Evolutionary conservation across 2,329 filamentous ascomycete genomes (phyloP), one percentile per base, ranked within the genome.

Genomic region (Sclerotinia sclerotiorum): DNA sequence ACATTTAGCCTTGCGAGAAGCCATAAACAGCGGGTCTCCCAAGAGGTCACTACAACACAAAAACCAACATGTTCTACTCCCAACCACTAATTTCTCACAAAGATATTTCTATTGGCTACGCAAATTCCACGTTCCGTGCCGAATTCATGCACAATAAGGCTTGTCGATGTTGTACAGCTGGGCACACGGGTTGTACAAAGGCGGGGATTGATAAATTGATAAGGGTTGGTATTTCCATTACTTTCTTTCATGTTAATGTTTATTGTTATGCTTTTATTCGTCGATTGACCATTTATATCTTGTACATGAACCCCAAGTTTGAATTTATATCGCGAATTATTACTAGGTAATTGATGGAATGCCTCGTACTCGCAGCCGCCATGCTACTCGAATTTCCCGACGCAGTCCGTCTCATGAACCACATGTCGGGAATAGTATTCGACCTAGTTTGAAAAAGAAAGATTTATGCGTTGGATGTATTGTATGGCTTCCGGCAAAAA

Each of bases 391-490:
- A 5, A 42, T 55, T 27, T 32, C 61, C 5, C 48, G 61, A 55
- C 48, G 49, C 6, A 64, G 49, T 44, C 35, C 48, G 29, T 32
- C 60, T 17, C 46, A 8, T 11, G 60, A 51, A 13, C 11, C 46
- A 24, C 44, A 39, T 27, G n/a, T 15, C 4, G 60, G 29, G 29
- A 10, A 1, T 11, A 21, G 29, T 5, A 27, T 49, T 4, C 48
- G 61, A 5, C 17, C 49, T 15, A 21, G 1, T 42, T n/a, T 64
- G 17, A 64, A 44, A n/a, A n/a, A 27, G 15, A 42, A 2, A 2
- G 61, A 64, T 8, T 11, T 64, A 10, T 64, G 48, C 19, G 35
- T 55, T 27, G 61, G 61, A 3, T 64, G 61, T 29, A 64, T 64
- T 8, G n/a, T 64, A 44, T 64, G 61, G 61, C 61, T 64, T n/a